Percentiles rank a stretch among this genome's conserved stretches.
These are phyloP conservation scores for Dictyostelium purpureum DNA, from an alignment of 78 protist species.

Conservation along the genomic window DNA sequence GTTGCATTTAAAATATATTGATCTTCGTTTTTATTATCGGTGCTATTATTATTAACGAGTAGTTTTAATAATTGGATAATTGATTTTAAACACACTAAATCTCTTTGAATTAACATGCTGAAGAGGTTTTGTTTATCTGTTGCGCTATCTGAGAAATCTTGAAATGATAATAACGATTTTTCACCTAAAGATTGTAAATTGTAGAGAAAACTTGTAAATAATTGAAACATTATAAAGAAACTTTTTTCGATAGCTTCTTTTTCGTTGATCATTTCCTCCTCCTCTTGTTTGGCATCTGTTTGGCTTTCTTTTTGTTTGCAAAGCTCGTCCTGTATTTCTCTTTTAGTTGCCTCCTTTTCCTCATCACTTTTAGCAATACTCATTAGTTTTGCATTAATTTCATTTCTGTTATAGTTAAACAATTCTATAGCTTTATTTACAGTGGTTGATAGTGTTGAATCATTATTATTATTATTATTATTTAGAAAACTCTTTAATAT, in stretches of 20 bases:
- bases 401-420: background rate
- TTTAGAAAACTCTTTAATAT: no score
- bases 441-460: no score
- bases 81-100: background rate
- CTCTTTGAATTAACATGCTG: background rate
- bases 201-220: background rate
- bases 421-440: no score
- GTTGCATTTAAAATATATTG: background rate
- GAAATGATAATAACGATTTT: background rate
- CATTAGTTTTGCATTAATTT: background rate
- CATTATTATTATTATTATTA: no score
- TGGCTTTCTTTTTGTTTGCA: no score
- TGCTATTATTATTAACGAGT: background rate
- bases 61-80: background rate
- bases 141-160: background rate
- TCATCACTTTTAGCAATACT: background rate
- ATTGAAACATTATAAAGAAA: background rate
- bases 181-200: slow-evolving; percentile 1
- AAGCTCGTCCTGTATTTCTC: background rate
- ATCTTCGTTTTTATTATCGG: background rate
- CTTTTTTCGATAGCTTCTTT: background rate
- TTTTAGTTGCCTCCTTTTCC: background rate
- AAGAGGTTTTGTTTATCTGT: background rate
- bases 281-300: background rate
- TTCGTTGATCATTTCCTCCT: background rate